Percentiles rank a stretch among this genome's conserved stretches.
Conservation (phyloP, 139 green algal genomes). For the Chlamydomonas eustigma region DNA sequence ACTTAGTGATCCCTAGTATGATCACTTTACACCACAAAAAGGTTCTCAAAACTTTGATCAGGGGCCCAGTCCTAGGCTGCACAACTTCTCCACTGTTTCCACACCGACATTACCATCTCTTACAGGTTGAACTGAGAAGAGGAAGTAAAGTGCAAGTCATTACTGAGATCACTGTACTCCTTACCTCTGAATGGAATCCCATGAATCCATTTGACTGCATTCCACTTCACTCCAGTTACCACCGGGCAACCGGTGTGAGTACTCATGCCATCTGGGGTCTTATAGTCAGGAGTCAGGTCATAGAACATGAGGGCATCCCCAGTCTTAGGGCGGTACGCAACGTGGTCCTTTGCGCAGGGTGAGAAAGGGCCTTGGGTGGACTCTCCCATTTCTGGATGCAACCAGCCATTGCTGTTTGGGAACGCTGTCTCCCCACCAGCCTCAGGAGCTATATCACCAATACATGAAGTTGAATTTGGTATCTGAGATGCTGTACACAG, state of each 20-base stretch:
- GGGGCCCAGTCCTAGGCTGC: too few species aligned
- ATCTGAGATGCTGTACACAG: too few species aligned
- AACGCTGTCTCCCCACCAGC: slow-evolving; percentile 75
- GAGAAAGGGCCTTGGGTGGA: slow-evolving; percentile 33
- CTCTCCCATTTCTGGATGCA: slow-evolving; percentile 24
- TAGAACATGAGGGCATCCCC: slow-evolving; percentile 59
- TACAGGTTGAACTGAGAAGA: too few species aligned
- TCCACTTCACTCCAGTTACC: slow-evolving; percentile 15
- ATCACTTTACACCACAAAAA: too few species aligned
- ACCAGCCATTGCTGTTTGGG: slow-evolving; percentile 61
- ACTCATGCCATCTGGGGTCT: background rate
- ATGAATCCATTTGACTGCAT: slow-evolving; percentile 23
- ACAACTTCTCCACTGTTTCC: too few species aligned
- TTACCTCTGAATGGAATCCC: slow-evolving; percentile 13
- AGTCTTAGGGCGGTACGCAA: slow-evolving; percentile 56
- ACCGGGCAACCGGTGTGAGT: slow-evolving; percentile 19
- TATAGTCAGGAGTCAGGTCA: slow-evolving; percentile 2
- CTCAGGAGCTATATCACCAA: slow-evolving; percentile 21
- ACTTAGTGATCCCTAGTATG: too few species aligned
- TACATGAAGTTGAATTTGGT: background rate
- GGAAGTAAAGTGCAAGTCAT: too few species aligned
- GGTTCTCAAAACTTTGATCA: too few species aligned
- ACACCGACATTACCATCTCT: too few species aligned
- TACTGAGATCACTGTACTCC: too few species aligned
- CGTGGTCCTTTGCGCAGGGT: slow-evolving; percentile 49